phyloP scores from a whole-genome alignment of 345 rosid species.

The Hibiscus syriacus region DNA sequence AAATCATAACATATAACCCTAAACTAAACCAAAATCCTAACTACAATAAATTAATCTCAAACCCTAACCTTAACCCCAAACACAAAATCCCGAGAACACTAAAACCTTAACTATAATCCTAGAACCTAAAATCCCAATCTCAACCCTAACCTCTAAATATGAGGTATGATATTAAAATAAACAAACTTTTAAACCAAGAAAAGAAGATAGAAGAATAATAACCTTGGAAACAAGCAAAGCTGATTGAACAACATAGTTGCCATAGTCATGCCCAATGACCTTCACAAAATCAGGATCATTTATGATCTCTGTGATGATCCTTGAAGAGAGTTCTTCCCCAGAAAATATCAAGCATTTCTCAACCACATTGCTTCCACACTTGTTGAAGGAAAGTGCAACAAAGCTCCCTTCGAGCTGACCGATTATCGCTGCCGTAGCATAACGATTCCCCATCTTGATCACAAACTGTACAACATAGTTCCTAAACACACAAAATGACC shows the following conservation, averaged over 20 bases:
- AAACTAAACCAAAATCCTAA: no score
- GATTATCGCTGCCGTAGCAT: slow-evolving; percentile 4
- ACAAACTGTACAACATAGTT: slow-evolving; percentile 47
- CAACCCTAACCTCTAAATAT: no score
- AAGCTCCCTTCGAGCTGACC: slow-evolving; percentile 13
- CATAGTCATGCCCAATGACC: background rate
- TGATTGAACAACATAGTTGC: background rate
- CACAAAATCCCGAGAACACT: no score
- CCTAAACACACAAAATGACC: slow-evolving; percentile 18
- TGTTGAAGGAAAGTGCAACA: background rate
- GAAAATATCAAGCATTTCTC: background rate
- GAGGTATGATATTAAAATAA: no score
- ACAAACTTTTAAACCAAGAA: background rate
- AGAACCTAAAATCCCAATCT: no score
- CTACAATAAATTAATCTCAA: no score
- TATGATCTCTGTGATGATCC: background rate
- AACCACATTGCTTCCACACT: background rate
- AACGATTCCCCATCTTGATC: slow-evolving; percentile 13
- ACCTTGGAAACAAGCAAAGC: background rate
- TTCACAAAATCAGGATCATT: background rate
- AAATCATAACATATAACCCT: no score
- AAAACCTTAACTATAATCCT: no score
- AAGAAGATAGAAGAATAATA: background rate
- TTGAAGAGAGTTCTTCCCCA: background rate
- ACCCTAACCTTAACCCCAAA: no score